Percentiles rank a stretch among this genome's conserved stretches.
Evolutionary conservation across 2,329 filamentous ascomycete genomes (phyloP).

Genomic region (Fusarium torreyae): DNA sequence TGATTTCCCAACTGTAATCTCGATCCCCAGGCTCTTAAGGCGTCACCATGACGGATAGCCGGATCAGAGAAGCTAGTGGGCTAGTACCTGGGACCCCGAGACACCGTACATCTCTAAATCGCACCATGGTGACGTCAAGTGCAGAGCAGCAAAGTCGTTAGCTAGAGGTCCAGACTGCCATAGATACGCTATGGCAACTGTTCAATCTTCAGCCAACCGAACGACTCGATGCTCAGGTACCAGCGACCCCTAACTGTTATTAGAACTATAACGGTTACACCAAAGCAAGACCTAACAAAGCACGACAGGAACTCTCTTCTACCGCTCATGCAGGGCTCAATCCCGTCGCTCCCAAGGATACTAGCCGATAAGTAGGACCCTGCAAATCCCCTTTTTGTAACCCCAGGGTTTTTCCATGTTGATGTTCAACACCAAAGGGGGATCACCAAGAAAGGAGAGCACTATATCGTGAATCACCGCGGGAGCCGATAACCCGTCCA

Average conservation of each 20-base stretch:
- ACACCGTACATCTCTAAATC: constrained; percentile 36
- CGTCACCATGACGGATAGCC: constrained; percentile 49
- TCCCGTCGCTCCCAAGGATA: constrained; percentile 24
- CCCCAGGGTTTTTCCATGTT: constrained; percentile 19
- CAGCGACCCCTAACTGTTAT: constrained; percentile 10
- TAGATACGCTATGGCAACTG: constrained; percentile 10
- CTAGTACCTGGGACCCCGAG: constrained; percentile 40
- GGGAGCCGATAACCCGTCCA: neutral
- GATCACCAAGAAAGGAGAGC: constrained; percentile 3
- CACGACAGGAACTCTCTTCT: constrained; percentile 25
- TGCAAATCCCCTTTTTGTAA: constrained; percentile 34
- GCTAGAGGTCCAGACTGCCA: constrained; percentile 28
- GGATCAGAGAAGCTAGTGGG: constrained; percentile 28
- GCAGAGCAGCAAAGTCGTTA: constrained; percentile 28
- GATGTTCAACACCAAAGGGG: constrained; percentile 12
- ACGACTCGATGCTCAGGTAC: constrained; percentile 24
- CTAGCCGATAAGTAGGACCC: constrained; percentile 30
- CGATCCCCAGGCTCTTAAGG: constrained; percentile 47
- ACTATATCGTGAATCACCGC: constrained; percentile 11
- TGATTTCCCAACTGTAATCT: constrained; percentile 52
- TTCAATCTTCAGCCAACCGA: constrained; percentile 8
- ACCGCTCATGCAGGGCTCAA: constrained; percentile 41
- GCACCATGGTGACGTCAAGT: constrained; percentile 52
- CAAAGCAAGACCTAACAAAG: constrained; percentile 20
- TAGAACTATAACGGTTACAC: constrained; percentile 15